These are phyloP conservation scores for Pyrenopolyporus hunteri DNA, from an alignment of 495 filamentous ascomycete species.

Conservation along the genomic window DNA sequence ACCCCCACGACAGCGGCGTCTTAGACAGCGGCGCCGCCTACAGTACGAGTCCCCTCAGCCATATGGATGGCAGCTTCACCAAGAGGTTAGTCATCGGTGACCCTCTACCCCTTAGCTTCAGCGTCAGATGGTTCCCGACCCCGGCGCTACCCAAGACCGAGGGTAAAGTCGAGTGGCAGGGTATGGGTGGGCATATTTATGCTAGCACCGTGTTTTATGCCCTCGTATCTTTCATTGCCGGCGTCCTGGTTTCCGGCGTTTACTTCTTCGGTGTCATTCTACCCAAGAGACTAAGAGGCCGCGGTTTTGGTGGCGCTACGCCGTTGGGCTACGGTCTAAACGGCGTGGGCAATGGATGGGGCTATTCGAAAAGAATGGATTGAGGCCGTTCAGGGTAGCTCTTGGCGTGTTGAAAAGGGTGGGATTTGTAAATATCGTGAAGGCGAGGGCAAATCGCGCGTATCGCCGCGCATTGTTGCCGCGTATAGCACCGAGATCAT, in stretches of 20 bases:
- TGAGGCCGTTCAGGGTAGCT: conserved; percentile 6
- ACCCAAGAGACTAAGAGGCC: conserved; percentile 57
- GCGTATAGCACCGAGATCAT: not conserved
- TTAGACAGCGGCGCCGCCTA: conserved; percentile 88
- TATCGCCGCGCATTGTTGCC: not conserved
- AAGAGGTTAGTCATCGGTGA: conserved; percentile 84
- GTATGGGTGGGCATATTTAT: conserved; percentile 70
- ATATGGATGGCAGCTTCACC: conserved; percentile 56
- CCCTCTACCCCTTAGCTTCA: conserved; percentile 77
- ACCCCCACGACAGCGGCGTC: conserved; percentile 66
- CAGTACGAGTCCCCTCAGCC: conserved; percentile 73
- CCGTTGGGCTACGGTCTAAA: conserved; percentile 57
- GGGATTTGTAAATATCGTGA: conserved; percentile 26
- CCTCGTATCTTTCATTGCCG: conserved; percentile 62
- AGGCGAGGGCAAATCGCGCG: conserved; percentile 3
- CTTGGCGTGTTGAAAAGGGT: not conserved
- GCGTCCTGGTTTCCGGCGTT: conserved; percentile 57
- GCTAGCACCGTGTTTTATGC: conserved; percentile 71
- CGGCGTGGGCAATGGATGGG: conserved; percentile 61
- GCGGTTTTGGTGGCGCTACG: conserved; percentile 60
- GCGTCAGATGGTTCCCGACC: conserved; percentile 84
- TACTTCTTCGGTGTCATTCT: conserved; percentile 71
- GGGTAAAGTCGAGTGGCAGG: conserved; percentile 61
- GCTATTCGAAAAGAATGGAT: conserved; percentile 56
- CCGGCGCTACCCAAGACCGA: conserved; percentile 65